A percentile compares a stretch with the other conserved stretches of the same genome.
phyloP scores from a whole-genome alignment of 116 monocot genomes.

The Trichopus zeylanicus region DNA sequence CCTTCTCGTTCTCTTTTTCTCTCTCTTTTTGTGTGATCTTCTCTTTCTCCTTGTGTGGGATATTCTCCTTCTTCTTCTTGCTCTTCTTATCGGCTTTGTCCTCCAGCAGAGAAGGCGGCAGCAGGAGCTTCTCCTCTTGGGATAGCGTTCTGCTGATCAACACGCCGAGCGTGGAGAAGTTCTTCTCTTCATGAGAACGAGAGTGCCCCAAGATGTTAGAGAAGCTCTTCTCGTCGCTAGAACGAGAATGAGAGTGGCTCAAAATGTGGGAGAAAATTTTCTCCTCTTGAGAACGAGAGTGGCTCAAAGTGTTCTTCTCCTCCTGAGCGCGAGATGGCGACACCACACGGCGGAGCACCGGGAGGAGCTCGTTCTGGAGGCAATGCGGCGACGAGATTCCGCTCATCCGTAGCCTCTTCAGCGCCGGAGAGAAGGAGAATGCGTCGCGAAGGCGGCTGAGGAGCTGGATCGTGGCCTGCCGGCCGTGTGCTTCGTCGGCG shows the following conservation, averaged over 20 bases:
- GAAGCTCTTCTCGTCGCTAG: no score
- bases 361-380: background rate
- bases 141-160: no score
- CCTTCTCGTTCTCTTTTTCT: background rate
- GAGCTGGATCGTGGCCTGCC: background rate
- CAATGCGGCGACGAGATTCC: background rate
- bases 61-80: background rate
- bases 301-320: no score
- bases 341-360: background rate
- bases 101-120: background rate
- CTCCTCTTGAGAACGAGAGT: no score
- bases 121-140: no score
- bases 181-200: no score
- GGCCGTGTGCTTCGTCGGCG: conserved; percentile 15
- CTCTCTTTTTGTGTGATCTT: no score
- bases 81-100: background rate
- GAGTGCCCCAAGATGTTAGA: no score
- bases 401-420: conserved; percentile 1
- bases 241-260: no score
- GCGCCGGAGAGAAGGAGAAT: background rate
- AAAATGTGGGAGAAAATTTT: no score
- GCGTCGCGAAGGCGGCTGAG: background rate
- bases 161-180: no score
- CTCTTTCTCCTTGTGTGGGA: no score
- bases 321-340: background rate